Evolutionary conservation across 2,329 filamentous ascomycete genomes (phyloP).

Genomic region (Xylaria digitata): DNA sequence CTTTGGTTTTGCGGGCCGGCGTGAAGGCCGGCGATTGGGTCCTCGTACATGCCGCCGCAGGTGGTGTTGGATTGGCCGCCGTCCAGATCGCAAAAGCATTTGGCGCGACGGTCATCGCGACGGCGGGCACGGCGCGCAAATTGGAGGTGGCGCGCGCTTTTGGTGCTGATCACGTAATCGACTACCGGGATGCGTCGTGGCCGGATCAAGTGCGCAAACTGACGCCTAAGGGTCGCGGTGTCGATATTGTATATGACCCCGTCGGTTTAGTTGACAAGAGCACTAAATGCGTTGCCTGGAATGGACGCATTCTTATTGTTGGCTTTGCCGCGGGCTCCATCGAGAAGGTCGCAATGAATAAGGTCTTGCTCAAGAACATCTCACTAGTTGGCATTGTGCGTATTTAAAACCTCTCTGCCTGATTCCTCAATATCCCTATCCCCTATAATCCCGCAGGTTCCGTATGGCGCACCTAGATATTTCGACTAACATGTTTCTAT

Average conservation of each 20-base stretch:
- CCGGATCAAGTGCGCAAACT: constrained; percentile 79
- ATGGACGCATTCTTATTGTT: constrained; percentile 86
- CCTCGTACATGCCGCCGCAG: constrained; percentile 90
- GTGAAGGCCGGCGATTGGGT: constrained; percentile 86
- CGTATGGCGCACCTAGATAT: no score
- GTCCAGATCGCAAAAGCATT: constrained; percentile 94
- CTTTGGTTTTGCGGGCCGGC: constrained; percentile 79
- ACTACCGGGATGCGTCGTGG: constrained; percentile 76
- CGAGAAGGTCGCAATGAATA: constrained; percentile 92
- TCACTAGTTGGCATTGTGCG: constrained; percentile 77
- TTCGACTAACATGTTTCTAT: no score
- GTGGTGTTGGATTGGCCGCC: constrained; percentile 89
- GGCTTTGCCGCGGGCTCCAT: constrained; percentile 89
- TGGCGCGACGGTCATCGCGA: constrained; percentile 92
- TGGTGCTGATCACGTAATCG: constrained; percentile 85
- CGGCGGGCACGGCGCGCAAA: constrained; percentile 84
- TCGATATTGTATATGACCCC: constrained; percentile 95
- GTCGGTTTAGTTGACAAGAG: constrained; percentile 89
- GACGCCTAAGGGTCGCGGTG: constrained; percentile 76
- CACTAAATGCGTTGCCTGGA: constrained; percentile 94
- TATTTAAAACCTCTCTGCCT: no score
- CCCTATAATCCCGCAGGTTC: no score
- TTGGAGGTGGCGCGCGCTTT: constrained; percentile 81
- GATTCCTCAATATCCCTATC: no score
- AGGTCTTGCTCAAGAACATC: constrained; percentile 93